Base-by-base conservation (phyloP, 495 filamentous ascomycete genomes). In the Aspergillus baeticus region DNA sequence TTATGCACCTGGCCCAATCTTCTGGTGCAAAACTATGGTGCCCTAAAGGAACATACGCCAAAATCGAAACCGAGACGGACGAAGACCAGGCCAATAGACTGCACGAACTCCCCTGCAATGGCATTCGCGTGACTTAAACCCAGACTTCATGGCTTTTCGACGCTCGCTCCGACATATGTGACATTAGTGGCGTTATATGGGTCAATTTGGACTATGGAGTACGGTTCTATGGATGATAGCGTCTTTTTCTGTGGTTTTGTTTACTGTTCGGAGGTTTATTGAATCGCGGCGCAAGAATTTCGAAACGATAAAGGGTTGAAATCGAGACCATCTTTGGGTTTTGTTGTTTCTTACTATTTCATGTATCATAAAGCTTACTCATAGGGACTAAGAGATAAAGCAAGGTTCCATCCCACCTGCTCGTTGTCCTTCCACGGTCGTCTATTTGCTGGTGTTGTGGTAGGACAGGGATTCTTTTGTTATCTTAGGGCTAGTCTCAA, bases 1-100 rank as follows among this genome's bases (percentile, higher is more conserved):
- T 68, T 10, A 33, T 38, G 11, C 29, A 51, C 6, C 14, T 59
- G 37, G 39, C 57, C n/a, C 53, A 53, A 3, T 10, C 11, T n/a
- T 59, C 60, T 34, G 60, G 49, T 11, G 65, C 37, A 23, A 51
- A 45, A 10, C 37, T 46, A 14, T 68, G 65, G 65, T 37, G 39
- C 13, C 38, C 44, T 5, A 44, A 36, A 10, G 42, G 50, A 15
- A 18, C 43, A 4, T 41, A 39, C n/a, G 1, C 14, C 22, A 65
- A 34, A 23, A 21, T 33, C 14, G 26, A 45, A 29, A 35, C 31
- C 15, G 33, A 57, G 1, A 36, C 38, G 31, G 54, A 53, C 11
- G 15, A 59, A 23, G 23, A 31, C 14, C 55, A 49, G 3, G 34
- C 43, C 8, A 50, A 20, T 18, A 33, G 29, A 43, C 45, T 14